Evolutionary conservation across 768 basidiomycete genomes (phyloP), one percentile per base, ranked within the genome.

Genomic region (Calocera viscosa): DNA sequence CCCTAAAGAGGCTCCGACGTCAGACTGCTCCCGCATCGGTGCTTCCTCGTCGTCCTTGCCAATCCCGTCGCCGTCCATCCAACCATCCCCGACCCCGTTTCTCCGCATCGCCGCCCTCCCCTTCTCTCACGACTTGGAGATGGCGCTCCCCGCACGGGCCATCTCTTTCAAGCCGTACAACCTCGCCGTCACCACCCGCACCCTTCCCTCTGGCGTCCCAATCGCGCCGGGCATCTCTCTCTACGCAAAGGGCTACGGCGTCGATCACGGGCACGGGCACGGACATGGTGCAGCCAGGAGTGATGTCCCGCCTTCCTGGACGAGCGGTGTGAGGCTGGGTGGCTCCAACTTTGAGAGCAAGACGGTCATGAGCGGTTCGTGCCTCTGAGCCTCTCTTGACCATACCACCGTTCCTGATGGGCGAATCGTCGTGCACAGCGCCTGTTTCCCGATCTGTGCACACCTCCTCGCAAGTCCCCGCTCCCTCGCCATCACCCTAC

Each of bases 161-260:
- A 49, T 30, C 49, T 47, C 30, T 34, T 67, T 68, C 67, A 91
- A 86, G 79, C 87, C 88, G 70, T 80, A 91, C 73, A 90, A 85
- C 77, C 79, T 95, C 70, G 77, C 88, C 35, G 90, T 93, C 67
- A 91, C 91, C 35, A 85, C 90, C 70, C 84, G 89, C 73, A 80
- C 85, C 5, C 83, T 90, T 67, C 82, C 93, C 49, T 86, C 83
- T 35, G 94, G 94, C 68, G 82, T 93, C 16, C 94, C 94, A 33
- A 75, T 76, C 71, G 90, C 86, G 7, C 86, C 90, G 35, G 81
- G 84, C 64, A 79, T 97, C 75, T 90, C 89, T 78, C 80, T 91
- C 73, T 77, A 83, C 68, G 85, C 83, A 53, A 86, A 85, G 72
- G 85, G 86, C 34, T 83, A 85, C 67, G 77, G 81, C 67, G 77